phyloP scores from a whole-genome alignment of 2,329 filamentous ascomycete genomes.

The Aspergillus felis region DNA sequence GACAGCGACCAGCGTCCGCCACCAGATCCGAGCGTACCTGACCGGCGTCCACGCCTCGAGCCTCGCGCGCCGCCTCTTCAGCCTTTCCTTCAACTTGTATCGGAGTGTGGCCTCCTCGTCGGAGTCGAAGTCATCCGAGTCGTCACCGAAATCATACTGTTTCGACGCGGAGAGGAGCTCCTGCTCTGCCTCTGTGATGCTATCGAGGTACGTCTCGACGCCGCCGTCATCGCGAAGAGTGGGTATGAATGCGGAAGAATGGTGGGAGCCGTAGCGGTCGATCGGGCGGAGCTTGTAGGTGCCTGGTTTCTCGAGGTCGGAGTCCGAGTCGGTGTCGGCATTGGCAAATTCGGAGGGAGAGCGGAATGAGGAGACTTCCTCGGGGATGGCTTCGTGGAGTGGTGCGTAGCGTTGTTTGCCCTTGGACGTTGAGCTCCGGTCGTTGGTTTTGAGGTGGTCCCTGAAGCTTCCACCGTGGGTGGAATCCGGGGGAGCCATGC shows the following conservation, averaged over 20 bases:
- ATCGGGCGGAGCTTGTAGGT: slow-evolving; percentile 13
- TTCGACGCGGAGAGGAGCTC: slow-evolving; percentile 17
- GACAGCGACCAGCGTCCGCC: slow-evolving; percentile 20
- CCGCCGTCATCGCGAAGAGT: slow-evolving; percentile 16
- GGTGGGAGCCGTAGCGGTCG: slow-evolving; percentile 3
- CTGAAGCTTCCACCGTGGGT: slow-evolving; percentile 3
- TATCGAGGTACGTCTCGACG: slow-evolving; percentile 20
- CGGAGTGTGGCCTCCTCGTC: slow-evolving; percentile 4
- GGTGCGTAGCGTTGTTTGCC: slow-evolving; percentile 12
- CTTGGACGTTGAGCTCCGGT: background rate
- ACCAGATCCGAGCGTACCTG: slow-evolving; percentile 18
- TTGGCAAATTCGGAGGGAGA: background rate
- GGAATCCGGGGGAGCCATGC: slow-evolving; percentile 1
- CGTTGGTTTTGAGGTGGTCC: background rate
- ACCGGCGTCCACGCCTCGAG: slow-evolving; percentile 15
- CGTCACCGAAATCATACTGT: slow-evolving; percentile 14
- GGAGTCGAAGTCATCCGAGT: slow-evolving; percentile 9
- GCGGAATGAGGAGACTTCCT: slow-evolving; percentile 9
- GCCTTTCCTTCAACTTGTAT: slow-evolving; percentile 3
- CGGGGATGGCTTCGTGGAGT: slow-evolving; percentile 16
- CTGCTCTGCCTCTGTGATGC: slow-evolving; percentile 22
- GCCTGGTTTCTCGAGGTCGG: slow-evolving; percentile 8
- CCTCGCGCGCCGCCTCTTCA: background rate
- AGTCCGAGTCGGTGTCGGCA: slow-evolving; percentile 4
- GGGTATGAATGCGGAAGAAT: slow-evolving; percentile 11